Evolutionary conservation across 2,329 filamentous ascomycete species (phyloP).

Genomic region (Penicillium sp.): DNA sequence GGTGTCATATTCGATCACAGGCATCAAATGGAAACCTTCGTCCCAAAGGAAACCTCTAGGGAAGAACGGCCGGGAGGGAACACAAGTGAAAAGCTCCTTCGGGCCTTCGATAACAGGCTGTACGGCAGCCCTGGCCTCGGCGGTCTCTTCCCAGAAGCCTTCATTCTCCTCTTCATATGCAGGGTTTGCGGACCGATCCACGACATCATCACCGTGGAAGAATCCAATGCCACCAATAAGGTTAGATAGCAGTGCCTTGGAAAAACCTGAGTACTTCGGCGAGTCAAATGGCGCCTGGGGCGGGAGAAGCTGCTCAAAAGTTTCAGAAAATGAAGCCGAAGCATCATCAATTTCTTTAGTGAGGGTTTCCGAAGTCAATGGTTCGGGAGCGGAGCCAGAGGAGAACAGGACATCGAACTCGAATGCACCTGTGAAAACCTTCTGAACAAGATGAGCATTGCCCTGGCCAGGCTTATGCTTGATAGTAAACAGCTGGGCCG

Average conservation of each 20-base stretch:
- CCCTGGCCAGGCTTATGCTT: slow-evolving; percentile 60
- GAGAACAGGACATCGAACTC: slow-evolving; percentile 92
- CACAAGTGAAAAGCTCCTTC: slow-evolving; percentile 83
- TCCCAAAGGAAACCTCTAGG: slow-evolving; percentile 97
- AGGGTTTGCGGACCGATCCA: slow-evolving; percentile 85
- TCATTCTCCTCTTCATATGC: slow-evolving; percentile 96
- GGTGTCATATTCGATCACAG: slow-evolving; percentile 90
- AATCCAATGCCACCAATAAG: slow-evolving; percentile 91
- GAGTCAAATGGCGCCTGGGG: slow-evolving; percentile 74
- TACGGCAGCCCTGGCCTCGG: slow-evolving; percentile 69
- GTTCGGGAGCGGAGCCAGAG: slow-evolving; percentile 64
- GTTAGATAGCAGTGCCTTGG: slow-evolving; percentile 90
- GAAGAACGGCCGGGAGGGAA: slow-evolving; percentile 94
- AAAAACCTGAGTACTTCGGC: slow-evolving; percentile 73
- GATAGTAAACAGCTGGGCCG: slow-evolving; percentile 82
- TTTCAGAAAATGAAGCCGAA: slow-evolving; percentile 68
- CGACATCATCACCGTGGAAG: slow-evolving; percentile 83
- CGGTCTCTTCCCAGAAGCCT: slow-evolving; percentile 91
- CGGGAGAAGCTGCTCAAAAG: slow-evolving; percentile 71
- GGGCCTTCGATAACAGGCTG: slow-evolving; percentile 73
- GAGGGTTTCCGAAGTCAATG: slow-evolving; percentile 62
- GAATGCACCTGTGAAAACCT: slow-evolving; percentile 84
- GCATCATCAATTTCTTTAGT: slow-evolving; percentile 67
- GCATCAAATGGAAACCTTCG: slow-evolving; percentile 91
- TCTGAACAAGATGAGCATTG: slow-evolving; percentile 86